A percentile compares a stretch with the other conserved stretches of the same genome.
Evolutionary conservation across 2,329 filamentous ascomycete genomes (phyloP).

Genomic region (Boeremia exigua): DNA sequence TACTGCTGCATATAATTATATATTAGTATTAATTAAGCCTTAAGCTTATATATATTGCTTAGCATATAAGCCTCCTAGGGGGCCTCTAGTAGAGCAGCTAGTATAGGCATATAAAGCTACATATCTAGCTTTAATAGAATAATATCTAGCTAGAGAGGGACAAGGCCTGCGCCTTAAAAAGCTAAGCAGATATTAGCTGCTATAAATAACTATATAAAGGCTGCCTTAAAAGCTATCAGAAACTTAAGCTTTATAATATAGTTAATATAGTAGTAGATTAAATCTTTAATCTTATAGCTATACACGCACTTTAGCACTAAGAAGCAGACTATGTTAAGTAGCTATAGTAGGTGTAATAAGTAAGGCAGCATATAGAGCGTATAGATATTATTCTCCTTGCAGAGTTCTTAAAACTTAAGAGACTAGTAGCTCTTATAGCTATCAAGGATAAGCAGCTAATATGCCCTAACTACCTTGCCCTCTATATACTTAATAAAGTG

Average conservation of each 20-base stretch:
- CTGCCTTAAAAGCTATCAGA: not conserved
- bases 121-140: not conserved
- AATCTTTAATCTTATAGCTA: no score
- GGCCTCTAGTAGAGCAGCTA: no score
- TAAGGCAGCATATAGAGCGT: not conserved
- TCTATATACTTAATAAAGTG: slow-evolving; percentile 13
- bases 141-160: not conserved
- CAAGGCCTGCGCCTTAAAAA: not conserved
- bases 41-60: no score
- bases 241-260: no score
- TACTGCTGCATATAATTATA: no score
- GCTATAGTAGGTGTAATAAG: no score
- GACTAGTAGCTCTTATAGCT: slow-evolving; percentile 37
- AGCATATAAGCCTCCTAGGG: no score
- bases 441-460: slow-evolving; percentile 22
- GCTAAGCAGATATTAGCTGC: not conserved
- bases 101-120: no score
- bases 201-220: not conserved
- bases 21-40: no score
- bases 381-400: not conserved
- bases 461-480: slow-evolving; percentile 1
- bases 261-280: no score
- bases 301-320: no score
- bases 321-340: no score
- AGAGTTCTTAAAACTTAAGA: slow-evolving; percentile 38